Evolutionary conservation across 257 asterid genomes (phyloP).

Genomic region (Verbascum thapsus): DNA sequence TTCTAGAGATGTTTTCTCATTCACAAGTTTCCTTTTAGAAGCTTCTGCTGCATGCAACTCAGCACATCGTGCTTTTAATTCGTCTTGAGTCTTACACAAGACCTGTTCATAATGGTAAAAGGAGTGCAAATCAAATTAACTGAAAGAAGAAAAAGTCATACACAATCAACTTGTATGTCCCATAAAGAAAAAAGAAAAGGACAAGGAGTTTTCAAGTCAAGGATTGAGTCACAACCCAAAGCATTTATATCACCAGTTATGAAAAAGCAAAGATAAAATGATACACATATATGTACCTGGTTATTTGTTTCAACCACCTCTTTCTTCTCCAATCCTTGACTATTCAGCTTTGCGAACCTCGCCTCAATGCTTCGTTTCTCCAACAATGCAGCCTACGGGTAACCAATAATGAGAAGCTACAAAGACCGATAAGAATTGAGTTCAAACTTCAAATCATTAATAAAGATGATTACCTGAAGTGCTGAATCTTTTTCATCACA

Average conservation of each 20-base stretch:
- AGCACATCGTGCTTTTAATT: slow-evolving; percentile 62
- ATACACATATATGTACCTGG: slow-evolving; percentile 47
- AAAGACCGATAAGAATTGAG: slow-evolving; percentile 16
- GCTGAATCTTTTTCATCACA: slow-evolving; percentile 74
- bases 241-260: slow-evolving; percentile 10
- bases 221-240: not conserved
- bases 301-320: slow-evolving; percentile 73
- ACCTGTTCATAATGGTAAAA: no score
- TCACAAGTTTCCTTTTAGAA: slow-evolving; percentile 63
- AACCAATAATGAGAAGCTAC: slow-evolving; percentile 36
- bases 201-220: not conserved
- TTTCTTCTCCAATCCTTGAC: slow-evolving; percentile 69
- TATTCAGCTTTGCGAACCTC: slow-evolving; percentile 64
- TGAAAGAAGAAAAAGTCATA: not conserved
- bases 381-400: slow-evolving; percentile 55
- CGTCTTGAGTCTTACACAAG: slow-evolving; percentile 75
- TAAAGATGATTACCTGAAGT: slow-evolving; percentile 62
- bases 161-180: not conserved
- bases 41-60: slow-evolving; percentile 79
- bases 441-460: slow-evolving; percentile 8
- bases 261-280: slow-evolving; percentile 1
- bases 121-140: not conserved
- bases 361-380: slow-evolving; percentile 76
- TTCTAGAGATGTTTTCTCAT: slow-evolving; percentile 69
- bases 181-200: not conserved